phyloP scores from a whole-genome alignment of 2,329 filamentous ascomycete genomes.

The Lithohypha guttulata region DNA sequence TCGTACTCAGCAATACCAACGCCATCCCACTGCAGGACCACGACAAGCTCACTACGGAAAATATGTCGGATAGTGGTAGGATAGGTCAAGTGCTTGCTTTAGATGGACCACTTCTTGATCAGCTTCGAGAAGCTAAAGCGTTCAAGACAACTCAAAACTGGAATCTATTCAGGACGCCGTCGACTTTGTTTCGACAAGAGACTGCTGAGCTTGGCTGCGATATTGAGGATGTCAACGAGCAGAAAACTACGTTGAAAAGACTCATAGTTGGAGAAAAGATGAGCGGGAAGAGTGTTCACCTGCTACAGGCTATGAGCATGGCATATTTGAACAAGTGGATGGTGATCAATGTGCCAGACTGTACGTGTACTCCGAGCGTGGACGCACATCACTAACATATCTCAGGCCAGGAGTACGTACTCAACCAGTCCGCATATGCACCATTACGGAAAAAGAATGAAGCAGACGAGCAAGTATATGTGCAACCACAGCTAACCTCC shows the following conservation, averaged over 20 bases:
- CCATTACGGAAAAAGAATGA: slow-evolving; percentile 40
- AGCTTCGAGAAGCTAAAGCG: slow-evolving; percentile 70
- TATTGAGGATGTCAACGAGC: slow-evolving; percentile 45
- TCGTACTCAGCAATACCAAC: slow-evolving; percentile 89
- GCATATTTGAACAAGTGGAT: slow-evolving; percentile 77
- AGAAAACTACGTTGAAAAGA: slow-evolving; percentile 38
- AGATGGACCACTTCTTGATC: slow-evolving; percentile 60
- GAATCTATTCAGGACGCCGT: slow-evolving; percentile 73
- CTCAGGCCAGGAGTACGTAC: slow-evolving; percentile 67
- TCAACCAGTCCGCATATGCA: slow-evolving; percentile 69
- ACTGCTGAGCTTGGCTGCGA: slow-evolving; percentile 59
- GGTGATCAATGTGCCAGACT: slow-evolving; percentile 80
- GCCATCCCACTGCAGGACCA: slow-evolving; percentile 67
- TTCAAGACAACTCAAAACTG: slow-evolving; percentile 88
- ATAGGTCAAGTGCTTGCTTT: slow-evolving; percentile 57
- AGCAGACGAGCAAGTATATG: slow-evolving; percentile 47
- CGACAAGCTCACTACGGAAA: slow-evolving; percentile 46
- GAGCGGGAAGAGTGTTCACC: slow-evolving; percentile 75
- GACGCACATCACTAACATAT: neutral
- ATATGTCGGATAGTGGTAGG: slow-evolving; percentile 44
- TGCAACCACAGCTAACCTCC: slow-evolving; percentile 67
- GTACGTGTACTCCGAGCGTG: slow-evolving; percentile 40
- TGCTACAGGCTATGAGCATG: slow-evolving; percentile 74
- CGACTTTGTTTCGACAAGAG: slow-evolving; percentile 66
- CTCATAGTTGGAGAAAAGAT: slow-evolving; percentile 64